Evolutionary conservation across 805 yeast species (phyloP).

Genomic region (Lipomyces yamanashiensis): DNA sequence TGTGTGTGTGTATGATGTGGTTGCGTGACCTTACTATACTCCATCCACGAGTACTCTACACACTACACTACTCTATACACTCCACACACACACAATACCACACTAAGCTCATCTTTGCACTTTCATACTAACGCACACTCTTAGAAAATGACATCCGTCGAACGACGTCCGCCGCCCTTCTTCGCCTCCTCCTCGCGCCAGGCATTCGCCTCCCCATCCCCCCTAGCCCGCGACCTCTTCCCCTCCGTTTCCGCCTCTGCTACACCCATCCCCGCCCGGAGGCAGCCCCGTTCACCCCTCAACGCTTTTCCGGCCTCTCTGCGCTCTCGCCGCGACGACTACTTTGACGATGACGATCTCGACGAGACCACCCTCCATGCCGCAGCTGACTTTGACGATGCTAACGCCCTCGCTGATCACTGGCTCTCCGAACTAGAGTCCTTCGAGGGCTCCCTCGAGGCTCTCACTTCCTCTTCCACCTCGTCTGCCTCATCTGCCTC

Average conservation of each 20-base stretch:
- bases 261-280: constrained; percentile 35
- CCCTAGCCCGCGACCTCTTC: constrained; percentile 6
- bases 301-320: background rate
- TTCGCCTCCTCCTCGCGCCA: background rate
- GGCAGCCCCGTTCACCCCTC: constrained; percentile 28
- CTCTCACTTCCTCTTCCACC: constrained; percentile 42
- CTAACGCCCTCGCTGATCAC: constrained; percentile 39
- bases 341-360: constrained; percentile 8
- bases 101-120: no score
- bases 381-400: constrained; percentile 11
- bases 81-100: no score
- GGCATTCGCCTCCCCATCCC: constrained; percentile 5
- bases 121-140: background rate
- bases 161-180: background rate
- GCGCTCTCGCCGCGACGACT: constrained; percentile 1
- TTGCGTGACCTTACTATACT: no score
- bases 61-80: no score
- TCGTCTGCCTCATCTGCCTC: constrained; percentile 25
- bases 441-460: constrained; percentile 43
- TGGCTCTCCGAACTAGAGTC: constrained; percentile 46
- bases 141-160: constrained; percentile 1
- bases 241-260: constrained; percentile 5
- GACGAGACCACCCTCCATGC: constrained; percentile 3
- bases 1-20: no score
- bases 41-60: no score